phyloP scores from a whole-genome alignment of 2,329 filamentous ascomycete species.

The Aspergillus japonicus region DNA sequence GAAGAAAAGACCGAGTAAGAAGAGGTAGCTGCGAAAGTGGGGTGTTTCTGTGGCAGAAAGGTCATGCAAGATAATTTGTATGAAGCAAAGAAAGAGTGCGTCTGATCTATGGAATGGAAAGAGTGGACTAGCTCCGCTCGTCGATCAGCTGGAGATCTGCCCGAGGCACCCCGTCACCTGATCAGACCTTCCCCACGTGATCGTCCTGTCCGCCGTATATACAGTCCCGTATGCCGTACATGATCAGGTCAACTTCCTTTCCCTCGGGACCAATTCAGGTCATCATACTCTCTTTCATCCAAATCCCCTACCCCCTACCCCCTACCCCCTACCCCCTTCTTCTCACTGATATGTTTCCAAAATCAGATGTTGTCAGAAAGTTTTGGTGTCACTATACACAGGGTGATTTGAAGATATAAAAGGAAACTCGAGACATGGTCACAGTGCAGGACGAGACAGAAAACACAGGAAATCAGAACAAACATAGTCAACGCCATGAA shows the following conservation, averaged over 20 bases:
- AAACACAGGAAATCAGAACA: not conserved
- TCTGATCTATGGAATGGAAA: not conserved
- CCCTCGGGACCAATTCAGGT: not conserved
- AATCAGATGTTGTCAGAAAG: not conserved
- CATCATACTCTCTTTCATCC: not conserved
- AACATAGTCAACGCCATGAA: not conserved
- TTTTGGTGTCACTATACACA: conserved; percentile 22
- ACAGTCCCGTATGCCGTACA: not conserved
- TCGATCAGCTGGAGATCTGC: not conserved
- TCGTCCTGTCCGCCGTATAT: too few species aligned
- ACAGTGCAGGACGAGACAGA: not conserved
- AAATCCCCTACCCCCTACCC: not conserved
- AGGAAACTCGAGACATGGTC: conserved; percentile 3
- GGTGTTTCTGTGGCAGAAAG: not conserved
- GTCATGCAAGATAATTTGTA: not conserved
- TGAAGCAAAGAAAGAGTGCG: not conserved
- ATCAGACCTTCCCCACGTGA: not conserved
- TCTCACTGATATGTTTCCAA: not conserved
- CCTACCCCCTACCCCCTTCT: too few species aligned
- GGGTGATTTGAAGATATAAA: conserved; percentile 13
- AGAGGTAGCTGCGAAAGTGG: not conserved
- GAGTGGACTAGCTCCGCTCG: not conserved
- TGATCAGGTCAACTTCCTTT: not conserved
- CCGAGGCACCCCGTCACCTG: not conserved
- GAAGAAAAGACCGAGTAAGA: not conserved